These are phyloP conservation scores for Fusarium sp. DNA, from an alignment of 2,329 filamentous ascomycete species.

Conservation along the genomic window DNA sequence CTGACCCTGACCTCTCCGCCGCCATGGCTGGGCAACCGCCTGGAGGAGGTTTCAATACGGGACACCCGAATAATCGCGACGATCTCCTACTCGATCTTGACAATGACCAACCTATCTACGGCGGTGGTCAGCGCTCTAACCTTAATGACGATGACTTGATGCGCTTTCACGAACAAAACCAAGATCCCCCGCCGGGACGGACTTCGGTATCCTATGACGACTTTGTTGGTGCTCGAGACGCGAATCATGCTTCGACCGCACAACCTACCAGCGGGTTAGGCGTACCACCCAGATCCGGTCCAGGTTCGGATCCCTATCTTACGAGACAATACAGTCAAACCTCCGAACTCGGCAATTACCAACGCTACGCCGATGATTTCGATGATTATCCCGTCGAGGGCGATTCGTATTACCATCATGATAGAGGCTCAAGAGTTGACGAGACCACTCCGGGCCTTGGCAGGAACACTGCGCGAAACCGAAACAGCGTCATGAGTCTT, in stretches of 20 bases:
- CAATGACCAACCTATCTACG: conserved; percentile 77
- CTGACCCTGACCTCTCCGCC: conserved; percentile 53
- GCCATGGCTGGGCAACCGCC: conserved; percentile 71
- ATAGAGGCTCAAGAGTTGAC: conserved; percentile 69
- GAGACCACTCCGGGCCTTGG: conserved; percentile 58
- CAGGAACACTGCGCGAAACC: conserved; percentile 71
- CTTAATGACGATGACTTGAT: conserved; percentile 84
- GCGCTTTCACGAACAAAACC: conserved; percentile 78
- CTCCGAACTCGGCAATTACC: conserved; percentile 87
- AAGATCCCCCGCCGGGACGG: conserved; percentile 71
- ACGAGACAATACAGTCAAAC: conserved; percentile 75
- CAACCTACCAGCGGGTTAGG: conserved; percentile 51
- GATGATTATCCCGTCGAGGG: conserved; percentile 85
- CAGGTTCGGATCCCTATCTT: conserved; percentile 56
- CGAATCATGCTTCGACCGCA: conserved; percentile 58
- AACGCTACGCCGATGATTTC: conserved; percentile 87
- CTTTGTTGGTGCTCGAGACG: conserved; percentile 79
- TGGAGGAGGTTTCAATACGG: conserved; percentile 60
- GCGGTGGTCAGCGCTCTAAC: conserved; percentile 79
- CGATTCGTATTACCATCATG: conserved; percentile 87
- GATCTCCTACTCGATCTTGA: conserved; percentile 81
- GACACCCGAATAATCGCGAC: conserved; percentile 60
- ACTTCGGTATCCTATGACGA: conserved; percentile 95
- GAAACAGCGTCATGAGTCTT: conserved; percentile 89
- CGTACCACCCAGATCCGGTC: conserved; percentile 28